Evolutionary conservation across 78 protist genomes (phyloP).

Genomic region (Pigoraptor vietnamica): DNA sequence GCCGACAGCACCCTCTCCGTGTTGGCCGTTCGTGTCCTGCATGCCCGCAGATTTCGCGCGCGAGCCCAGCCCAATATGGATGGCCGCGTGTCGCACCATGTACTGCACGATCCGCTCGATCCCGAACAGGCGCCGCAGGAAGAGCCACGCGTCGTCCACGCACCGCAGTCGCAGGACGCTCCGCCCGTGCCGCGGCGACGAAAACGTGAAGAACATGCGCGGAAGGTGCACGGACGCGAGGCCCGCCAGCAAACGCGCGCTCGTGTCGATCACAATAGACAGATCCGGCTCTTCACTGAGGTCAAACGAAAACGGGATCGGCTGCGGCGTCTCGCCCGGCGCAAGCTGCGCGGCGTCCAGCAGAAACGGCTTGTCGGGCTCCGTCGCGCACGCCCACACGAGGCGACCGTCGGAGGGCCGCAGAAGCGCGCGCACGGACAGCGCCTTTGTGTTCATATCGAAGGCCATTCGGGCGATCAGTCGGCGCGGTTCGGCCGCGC

Average conservation of each 20-base stretch:
- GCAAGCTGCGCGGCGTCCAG: neutral
- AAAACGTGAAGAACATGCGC: neutral
- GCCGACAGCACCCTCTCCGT: neutral
- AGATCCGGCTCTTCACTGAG: neutral
- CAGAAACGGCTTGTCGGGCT: neutral
- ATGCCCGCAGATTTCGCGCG: neutral
- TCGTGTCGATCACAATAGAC: neutral
- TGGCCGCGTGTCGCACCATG: neutral
- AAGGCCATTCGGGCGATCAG: neutral
- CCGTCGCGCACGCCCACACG: neutral
- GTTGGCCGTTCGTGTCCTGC: neutral
- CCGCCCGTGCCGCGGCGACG: neutral
- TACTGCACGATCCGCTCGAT: neutral
- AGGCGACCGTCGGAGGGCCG: neutral
- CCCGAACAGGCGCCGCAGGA: neutral
- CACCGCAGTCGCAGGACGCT: neutral
- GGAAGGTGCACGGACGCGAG: neutral
- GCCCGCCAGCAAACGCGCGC: neutral
- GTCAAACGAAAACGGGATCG: neutral
- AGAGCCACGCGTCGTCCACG: neutral
- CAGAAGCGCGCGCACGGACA: neutral
- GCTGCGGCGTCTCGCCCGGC: no score
- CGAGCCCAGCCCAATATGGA: neutral
- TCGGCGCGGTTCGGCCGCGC: neutral
- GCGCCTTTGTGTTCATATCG: neutral